These are phyloP conservation scores for Marsdenia floribunda DNA, from an alignment of 257 asterid genomes.

Conservation along the genomic window DNA sequence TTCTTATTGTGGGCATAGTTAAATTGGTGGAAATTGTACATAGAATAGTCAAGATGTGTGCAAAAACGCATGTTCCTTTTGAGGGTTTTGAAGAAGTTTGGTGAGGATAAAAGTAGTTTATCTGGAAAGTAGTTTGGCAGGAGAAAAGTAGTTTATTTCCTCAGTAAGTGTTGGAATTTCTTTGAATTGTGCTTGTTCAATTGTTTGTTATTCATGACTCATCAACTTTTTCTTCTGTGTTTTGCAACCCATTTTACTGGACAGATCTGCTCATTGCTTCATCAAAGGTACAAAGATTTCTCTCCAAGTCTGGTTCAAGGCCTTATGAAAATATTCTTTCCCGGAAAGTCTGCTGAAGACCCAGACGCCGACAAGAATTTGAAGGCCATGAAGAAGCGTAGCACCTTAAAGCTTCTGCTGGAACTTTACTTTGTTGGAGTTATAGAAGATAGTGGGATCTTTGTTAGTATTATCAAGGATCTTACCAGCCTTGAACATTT, in stretches of 20 bases:
- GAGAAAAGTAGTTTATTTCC: not conserved
- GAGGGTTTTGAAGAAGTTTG: not conserved
- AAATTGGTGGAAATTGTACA: not conserved
- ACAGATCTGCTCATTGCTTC: constrained; percentile 97
- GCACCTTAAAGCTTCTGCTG: constrained; percentile 89
- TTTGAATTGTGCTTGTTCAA: not conserved
- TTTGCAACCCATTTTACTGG: constrained; percentile 16
- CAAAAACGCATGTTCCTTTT: no score
- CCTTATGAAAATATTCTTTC: constrained; percentile 69
- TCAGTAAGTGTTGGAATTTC: not conserved
- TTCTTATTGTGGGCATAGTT: constrained; percentile 1
- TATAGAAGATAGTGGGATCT: constrained; percentile 69
- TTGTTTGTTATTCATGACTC: not conserved
- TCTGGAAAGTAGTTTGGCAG: not conserved
- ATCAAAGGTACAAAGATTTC: constrained; percentile 93
- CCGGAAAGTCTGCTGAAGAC: constrained; percentile 80
- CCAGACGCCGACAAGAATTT: constrained; percentile 72
- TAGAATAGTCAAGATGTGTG: not conserved
- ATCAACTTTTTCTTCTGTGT: not conserved
- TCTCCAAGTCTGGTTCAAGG: constrained; percentile 94
- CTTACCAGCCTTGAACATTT: constrained; percentile 78
- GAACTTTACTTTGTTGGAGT: constrained; percentile 97
- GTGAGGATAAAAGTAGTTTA: not conserved
- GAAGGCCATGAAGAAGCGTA: constrained; percentile 96
- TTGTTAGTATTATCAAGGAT: constrained; percentile 77